Evolutionary conservation across 768 basidiomycete genomes (phyloP).

Genomic region (Suillus clintonianus): DNA sequence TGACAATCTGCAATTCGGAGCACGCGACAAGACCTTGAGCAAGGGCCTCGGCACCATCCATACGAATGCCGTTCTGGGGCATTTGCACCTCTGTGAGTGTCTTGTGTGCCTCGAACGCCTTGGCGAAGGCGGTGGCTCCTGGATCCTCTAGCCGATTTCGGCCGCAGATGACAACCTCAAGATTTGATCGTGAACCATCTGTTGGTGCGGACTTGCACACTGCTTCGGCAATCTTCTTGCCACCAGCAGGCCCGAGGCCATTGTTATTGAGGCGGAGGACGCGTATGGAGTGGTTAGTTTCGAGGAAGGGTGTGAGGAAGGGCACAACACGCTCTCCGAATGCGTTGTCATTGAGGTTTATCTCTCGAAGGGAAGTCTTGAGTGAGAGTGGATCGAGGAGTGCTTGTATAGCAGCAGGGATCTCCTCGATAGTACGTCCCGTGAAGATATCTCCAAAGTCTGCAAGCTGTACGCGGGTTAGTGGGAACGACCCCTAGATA

Average conservation of each 20-base stretch:
- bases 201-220: slow-evolving; percentile 74
- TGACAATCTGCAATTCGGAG: slow-evolving; percentile 68
- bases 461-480: slow-evolving; percentile 63
- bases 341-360: slow-evolving; percentile 94
- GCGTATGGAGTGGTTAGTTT: slow-evolving; percentile 77
- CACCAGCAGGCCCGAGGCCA: slow-evolving; percentile 90
- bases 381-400: slow-evolving; percentile 86
- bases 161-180: slow-evolving; percentile 86
- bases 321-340: slow-evolving; percentile 95
- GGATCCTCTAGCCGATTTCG: slow-evolving; percentile 96
- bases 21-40: slow-evolving; percentile 74
- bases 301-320: slow-evolving; percentile 89
- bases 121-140: slow-evolving; percentile 79
- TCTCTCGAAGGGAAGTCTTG: slow-evolving; percentile 79
- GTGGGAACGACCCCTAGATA: slow-evolving; percentile 7
- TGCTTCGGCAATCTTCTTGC: slow-evolving; percentile 82
- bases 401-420: slow-evolving; percentile 84
- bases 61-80: slow-evolving; percentile 98
- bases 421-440: slow-evolving; percentile 92
- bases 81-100: slow-evolving; percentile 84
- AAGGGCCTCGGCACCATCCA: slow-evolving; percentile 83
- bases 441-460: slow-evolving; percentile 99
- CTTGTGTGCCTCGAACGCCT: slow-evolving; percentile 84
- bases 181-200: slow-evolving; percentile 67
- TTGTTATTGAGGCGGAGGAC: slow-evolving; percentile 95